Percentiles rank a stretch among this genome's conserved stretches.
Conservation (phyloP, 2,329 filamentous ascomycete genomes). For the Proliferodiscus dingleyae region DNA sequence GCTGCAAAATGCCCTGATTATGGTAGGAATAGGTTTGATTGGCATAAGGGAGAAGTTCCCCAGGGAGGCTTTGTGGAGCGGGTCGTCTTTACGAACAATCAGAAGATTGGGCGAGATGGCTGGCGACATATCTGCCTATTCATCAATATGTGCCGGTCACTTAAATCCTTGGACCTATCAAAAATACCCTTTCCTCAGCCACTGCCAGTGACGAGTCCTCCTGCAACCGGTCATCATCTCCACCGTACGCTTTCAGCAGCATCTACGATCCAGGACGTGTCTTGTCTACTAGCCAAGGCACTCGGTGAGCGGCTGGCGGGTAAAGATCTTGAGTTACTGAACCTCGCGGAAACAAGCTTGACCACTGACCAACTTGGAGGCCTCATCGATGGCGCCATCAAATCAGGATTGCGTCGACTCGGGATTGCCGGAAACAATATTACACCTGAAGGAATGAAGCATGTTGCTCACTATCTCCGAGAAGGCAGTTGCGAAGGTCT, state of each 20-base stretch:
- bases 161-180: slow-evolving; percentile 83
- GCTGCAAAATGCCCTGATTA: slow-evolving; percentile 66
- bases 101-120: slow-evolving; percentile 75
- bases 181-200: slow-evolving; percentile 69
- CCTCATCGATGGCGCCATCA: slow-evolving; percentile 76
- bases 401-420: slow-evolving; percentile 71
- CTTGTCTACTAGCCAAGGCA: slow-evolving; percentile 66
- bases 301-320: slow-evolving; percentile 74
- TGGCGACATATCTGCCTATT: slow-evolving; percentile 92
- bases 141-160: slow-evolving; percentile 79
- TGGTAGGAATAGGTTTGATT: slow-evolving; percentile 20
- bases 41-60: slow-evolving; percentile 21
- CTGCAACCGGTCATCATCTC: slow-evolving; percentile 16
- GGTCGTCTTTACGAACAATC: slow-evolving; percentile 82
- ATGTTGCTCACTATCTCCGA: slow-evolving; percentile 71
- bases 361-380: slow-evolving; percentile 65
- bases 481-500: slow-evolving; percentile 79
- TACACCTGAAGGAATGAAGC: slow-evolving; percentile 65
- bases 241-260: slow-evolving; percentile 21
- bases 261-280: slow-evolving; percentile 38
- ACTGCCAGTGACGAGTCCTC: slow-evolving; percentile 11
- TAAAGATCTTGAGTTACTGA: slow-evolving; percentile 72
- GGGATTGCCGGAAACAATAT: slow-evolving; percentile 81
- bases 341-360: slow-evolving; percentile 74
- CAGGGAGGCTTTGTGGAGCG: slow-evolving; percentile 75